phyloP scores from a whole-genome alignment of 768 basidiomycete species.

The Boletales sp. region DNA sequence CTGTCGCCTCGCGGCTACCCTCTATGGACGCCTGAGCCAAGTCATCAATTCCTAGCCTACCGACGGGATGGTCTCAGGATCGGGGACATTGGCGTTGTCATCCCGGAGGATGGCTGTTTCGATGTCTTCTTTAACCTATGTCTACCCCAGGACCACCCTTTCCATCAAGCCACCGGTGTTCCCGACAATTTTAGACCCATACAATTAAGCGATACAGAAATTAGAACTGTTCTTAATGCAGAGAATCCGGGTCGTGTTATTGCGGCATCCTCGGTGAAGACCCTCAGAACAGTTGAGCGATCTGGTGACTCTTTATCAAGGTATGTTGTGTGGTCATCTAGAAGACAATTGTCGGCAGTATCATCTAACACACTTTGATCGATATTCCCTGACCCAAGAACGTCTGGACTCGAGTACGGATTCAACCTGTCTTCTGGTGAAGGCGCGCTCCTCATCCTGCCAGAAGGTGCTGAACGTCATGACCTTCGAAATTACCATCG shows the following conservation, averaged over 20 bases:
- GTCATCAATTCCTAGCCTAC: too few species aligned
- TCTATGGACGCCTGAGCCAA: too few species aligned
- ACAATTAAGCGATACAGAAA: constrained; percentile 1
- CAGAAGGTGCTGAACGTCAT: constrained; percentile 22
- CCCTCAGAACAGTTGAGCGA: neutral
- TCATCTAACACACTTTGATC: neutral
- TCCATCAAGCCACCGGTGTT: neutral
- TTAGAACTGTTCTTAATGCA: neutral
- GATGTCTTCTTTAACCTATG: neutral
- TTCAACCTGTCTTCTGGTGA: constrained; percentile 13
- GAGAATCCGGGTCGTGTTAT: constrained; percentile 5
- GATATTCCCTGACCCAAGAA: neutral
- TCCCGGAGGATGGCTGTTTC: too few species aligned
- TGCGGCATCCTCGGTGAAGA: neutral
- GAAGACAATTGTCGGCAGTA: neutral
- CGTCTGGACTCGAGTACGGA: neutral
- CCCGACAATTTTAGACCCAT: constrained; percentile 12
- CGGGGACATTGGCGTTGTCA: too few species aligned
- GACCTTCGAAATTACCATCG: constrained; percentile 17
- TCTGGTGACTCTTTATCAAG: neutral
- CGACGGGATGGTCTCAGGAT: too few species aligned
- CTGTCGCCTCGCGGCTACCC: too few species aligned
- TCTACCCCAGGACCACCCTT: neutral
- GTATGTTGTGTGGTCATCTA: neutral
- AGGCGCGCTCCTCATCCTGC: constrained; percentile 30